Evolutionary conservation across 106 monocot genomes (phyloP).

Genomic region (Phalaenopsis aphrodite): DNA sequence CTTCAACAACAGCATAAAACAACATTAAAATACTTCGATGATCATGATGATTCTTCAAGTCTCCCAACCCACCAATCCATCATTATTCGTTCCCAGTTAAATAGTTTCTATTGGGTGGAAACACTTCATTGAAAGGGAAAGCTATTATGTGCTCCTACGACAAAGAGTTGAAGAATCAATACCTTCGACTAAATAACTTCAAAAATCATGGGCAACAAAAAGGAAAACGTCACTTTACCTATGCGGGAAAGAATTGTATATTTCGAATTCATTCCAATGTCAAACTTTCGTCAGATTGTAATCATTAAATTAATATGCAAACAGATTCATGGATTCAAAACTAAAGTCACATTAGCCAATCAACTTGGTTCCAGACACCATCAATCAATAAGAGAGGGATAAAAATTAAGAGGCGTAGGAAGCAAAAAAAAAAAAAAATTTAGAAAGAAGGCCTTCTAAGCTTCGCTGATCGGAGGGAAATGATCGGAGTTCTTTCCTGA

Average conservation of each 20-base stretch:
- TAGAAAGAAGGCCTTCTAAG: neutral
- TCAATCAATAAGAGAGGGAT: neutral
- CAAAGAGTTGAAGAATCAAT: neutral
- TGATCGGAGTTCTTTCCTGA: constrained; percentile 2
- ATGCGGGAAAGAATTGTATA: neutral
- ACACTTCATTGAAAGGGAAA: neutral
- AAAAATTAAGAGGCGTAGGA: neutral
- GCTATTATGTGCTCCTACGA: neutral
- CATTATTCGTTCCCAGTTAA: neutral
- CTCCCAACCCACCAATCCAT: neutral
- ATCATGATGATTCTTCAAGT: no score
- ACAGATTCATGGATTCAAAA: neutral
- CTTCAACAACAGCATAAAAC: no score
- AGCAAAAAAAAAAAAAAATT: neutral
- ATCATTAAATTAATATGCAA: neutral
- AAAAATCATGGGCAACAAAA: neutral
- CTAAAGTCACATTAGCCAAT: neutral
- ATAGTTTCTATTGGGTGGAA: neutral
- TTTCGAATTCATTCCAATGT: neutral
- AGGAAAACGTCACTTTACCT: neutral
- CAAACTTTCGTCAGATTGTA: neutral
- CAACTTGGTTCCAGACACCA: neutral
- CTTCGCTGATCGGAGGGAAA: neutral
- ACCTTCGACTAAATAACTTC: neutral
- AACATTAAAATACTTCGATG: no score